These are phyloP conservation scores for Phaffia australis DNA, from an alignment of 768 basidiomycete species.

Conservation along the genomic window DNA sequence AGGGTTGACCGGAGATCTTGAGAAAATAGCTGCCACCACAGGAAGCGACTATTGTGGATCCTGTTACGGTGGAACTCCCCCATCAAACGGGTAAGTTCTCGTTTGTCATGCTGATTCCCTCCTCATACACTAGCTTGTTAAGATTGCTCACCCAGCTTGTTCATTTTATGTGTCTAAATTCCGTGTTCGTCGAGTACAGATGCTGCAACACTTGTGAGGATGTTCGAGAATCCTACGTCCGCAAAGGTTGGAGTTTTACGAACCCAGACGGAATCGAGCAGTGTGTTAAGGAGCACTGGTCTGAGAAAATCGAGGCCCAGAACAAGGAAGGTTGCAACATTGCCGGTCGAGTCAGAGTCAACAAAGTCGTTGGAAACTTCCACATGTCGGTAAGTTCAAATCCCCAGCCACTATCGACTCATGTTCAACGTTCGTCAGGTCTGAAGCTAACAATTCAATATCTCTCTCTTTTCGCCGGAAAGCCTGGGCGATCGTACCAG, in stretches of 20 bases:
- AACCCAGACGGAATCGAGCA: slow-evolving; percentile 82
- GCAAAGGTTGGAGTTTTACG: slow-evolving; percentile 88
- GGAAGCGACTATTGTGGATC: slow-evolving; percentile 75
- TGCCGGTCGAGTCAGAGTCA: slow-evolving; percentile 79
- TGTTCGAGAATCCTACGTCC: slow-evolving; percentile 76
- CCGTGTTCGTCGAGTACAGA: slow-evolving; percentile 43
- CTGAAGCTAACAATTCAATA: not conserved
- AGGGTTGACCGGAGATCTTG: slow-evolving; percentile 76
- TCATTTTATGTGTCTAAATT: not conserved
- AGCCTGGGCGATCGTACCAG: slow-evolving; percentile 88
- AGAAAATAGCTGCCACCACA: slow-evolving; percentile 56
- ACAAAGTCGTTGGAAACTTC: slow-evolving; percentile 93
- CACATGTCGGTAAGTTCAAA: slow-evolving; percentile 3
- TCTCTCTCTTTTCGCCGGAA: not conserved
- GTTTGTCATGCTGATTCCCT: no score
- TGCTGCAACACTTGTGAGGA: slow-evolving; percentile 97
- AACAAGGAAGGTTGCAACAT: slow-evolving; percentile 90
- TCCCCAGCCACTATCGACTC: not conserved
- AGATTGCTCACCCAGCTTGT: no score
- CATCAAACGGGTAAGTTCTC: slow-evolving; percentile 23
- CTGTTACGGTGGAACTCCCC: slow-evolving; percentile 69
- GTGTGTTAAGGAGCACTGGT: slow-evolving; percentile 91
- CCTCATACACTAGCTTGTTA: no score
- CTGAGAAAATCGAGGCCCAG: slow-evolving; percentile 83
- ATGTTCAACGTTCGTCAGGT: not conserved